Base-by-base conservation (phyloP, 2,329 filamentous ascomycete species). In the Penicillium sp. region DNA sequence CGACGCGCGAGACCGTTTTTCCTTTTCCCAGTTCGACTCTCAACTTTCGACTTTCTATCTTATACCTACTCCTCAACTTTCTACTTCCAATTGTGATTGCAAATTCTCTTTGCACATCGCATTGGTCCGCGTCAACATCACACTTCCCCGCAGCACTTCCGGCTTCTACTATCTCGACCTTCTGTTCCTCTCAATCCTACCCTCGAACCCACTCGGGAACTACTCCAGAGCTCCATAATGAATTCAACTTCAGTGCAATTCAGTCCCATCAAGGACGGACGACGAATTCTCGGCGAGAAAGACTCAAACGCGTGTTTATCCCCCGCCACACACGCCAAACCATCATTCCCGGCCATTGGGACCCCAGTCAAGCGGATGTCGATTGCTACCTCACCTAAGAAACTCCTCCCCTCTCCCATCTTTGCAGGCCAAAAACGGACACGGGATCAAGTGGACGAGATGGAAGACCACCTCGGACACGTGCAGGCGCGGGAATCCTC, bases 241-340 rank as follows among this genome's bases (percentile, higher is more conserved):
- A 63, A 67, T 39, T 51, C 62, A 1, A 59, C 59, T 34, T 51
- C 58, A 40, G 47, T 64, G n/a, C 62, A 63, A 34, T 54, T 64
- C 56, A 75, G 68, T 54, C 69, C 72, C 5, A 54, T 68, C 52
- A 73, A 73, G 60, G 68, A 72, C 31, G 68, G 70, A 41, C 66
- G 74, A 63, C 74, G 67, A 45, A 69, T 75, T 50, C 70, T 76
- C 50, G 70, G 73, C 34, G 72, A 75, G 54, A 76, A 75, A 60
- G 68, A 70, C 54, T 57, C 68, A 61, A 76, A 76, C 72, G 70
- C 72, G 68, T 73, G 68, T 58, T 58, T 74, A 42, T 71, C 72
- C 31, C 69, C 70, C 27, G 65, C 65, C 38, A 58, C 52, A 50
- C 57, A 58, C 38, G 55, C 31, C 56, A 65, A 65, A 60, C 52